Base-by-base conservation (phyloP, 2,329 filamentous ascomycete genomes). In the Penicillium sp. region DNA sequence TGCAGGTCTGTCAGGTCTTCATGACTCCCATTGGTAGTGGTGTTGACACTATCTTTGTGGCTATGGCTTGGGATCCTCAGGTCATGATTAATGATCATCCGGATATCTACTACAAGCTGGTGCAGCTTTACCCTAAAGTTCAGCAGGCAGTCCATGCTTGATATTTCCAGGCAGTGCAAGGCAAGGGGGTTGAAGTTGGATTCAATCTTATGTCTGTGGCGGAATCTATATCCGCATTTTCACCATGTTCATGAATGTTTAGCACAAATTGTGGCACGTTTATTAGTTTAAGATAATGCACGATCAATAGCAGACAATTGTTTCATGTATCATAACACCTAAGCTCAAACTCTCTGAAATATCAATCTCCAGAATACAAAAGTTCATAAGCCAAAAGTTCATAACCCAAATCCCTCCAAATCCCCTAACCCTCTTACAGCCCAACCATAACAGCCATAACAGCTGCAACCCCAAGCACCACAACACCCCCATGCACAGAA, bases 21-120 rank as follows among this genome's bases (percentile, higher is more conserved):
- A 89, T 93, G 33, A 93, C 90, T 0, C 93, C 93, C 1, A 80
- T 97, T 54, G 87, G 87, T 60, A 92, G 88, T 66, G 93, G 93
- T n/a, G 85, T 96, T 60, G 89, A 96, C 63, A 95, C 92, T 0
- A 89, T 96, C 58, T 97, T 97, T 65, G 90, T 96, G 0, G 91
- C 90, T 2, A 81, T 81, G 72, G 84, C 82, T 2, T 86, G 83
- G 82, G 82, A 85, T 69, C 82, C 83, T 9, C 73, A 78, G 52
- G 88, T 93, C 9, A 77, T 96, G 78, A 88, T 91, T 70, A 80
- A 84, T 40, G 87, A 94, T 54, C 92, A 96, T 72, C 85, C 87
- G 0, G 90, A 95, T 58, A 75, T 97, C 44, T 97, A 93, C 72
- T 78, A 85, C 16, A 82, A 84, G 59, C 88, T 97, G 85, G 80